phyloP scores from a whole-genome alignment of 2,329 filamentous ascomycete species.

The Colletotrichum coccodes region DNA sequence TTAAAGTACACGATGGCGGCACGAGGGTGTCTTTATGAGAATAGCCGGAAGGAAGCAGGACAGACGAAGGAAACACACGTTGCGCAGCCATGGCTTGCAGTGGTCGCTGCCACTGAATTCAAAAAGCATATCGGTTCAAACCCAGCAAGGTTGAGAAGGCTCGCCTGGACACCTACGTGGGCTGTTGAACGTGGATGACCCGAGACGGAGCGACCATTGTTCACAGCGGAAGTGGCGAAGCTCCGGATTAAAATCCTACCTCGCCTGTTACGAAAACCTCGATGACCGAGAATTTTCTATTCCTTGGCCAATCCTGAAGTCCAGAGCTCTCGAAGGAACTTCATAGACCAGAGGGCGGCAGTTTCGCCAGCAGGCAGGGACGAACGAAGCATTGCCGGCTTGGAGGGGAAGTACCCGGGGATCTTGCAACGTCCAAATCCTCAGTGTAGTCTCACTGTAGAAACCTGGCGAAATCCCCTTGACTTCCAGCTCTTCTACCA shows the following conservation, averaged over 20 bases:
- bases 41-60: not conserved
- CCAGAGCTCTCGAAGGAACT: no score
- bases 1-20: not conserved
- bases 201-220: not conserved
- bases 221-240: not conserved
- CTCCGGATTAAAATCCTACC: not conserved
- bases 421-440: not conserved
- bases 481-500: not conserved
- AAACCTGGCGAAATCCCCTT: not conserved
- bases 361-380: not conserved
- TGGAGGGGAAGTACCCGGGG: not conserved
- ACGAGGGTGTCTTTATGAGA: not conserved
- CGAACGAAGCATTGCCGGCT: not conserved
- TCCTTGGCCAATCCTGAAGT: no score
- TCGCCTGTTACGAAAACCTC: not conserved
- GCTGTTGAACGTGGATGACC: no score
- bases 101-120: not conserved
- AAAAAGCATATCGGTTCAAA: not conserved
- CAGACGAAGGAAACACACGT: not conserved
- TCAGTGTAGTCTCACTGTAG: no score
- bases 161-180: no score
- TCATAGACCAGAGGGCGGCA: no score
- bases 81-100: not conserved
- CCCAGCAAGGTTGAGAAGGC: not conserved
- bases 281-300: not conserved